A percentile compares a stretch with the other conserved stretches of the same genome.
These are phyloP conservation scores for Nannizziopsis barbatae DNA, from an alignment of 2,329 filamentous ascomycete species.

Conservation along the genomic window DNA sequence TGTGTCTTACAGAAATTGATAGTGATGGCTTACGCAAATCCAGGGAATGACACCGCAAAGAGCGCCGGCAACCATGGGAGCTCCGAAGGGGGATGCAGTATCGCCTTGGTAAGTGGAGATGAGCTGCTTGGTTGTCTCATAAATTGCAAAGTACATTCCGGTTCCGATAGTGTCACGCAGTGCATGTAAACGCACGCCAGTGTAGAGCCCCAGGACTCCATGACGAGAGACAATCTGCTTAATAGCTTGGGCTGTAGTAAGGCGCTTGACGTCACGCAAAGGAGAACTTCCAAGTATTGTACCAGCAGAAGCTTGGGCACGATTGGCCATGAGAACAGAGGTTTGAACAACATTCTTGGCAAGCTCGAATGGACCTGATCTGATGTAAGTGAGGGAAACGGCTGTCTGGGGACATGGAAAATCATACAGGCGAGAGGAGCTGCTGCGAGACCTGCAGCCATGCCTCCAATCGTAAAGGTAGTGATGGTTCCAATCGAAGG, in stretches of 20 bases:
- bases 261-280: conserved; percentile 30
- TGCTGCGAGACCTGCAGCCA: conserved; percentile 32
- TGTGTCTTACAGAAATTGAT: background rate
- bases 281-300: conserved; percentile 22
- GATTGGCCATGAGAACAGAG: conserved; percentile 37
- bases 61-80: conserved; percentile 36
- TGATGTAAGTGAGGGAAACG: conserved; percentile 3
- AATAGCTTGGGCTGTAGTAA: conserved; percentile 35
- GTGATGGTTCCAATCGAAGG: conserved; percentile 32
- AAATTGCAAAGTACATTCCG: conserved; percentile 38
- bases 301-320: conserved; percentile 29
- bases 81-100: conserved; percentile 34
- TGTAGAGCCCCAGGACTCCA: conserved; percentile 36
- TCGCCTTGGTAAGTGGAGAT: conserved; percentile 35
- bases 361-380: conserved; percentile 36
- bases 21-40: conserved; percentile 32
- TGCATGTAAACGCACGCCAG: conserved; percentile 36
- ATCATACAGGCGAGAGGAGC: conserved; percentile 36
- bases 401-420: background rate
- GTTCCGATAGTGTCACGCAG: conserved; percentile 37
- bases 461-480: conserved; percentile 36
- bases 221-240: conserved; percentile 34
- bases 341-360: conserved; percentile 41
- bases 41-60: conserved; percentile 39
- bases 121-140: conserved; percentile 39